phyloP scores from a whole-genome alignment of 23 red algal genomes.

The Gracilariopsis chorda region DNA sequence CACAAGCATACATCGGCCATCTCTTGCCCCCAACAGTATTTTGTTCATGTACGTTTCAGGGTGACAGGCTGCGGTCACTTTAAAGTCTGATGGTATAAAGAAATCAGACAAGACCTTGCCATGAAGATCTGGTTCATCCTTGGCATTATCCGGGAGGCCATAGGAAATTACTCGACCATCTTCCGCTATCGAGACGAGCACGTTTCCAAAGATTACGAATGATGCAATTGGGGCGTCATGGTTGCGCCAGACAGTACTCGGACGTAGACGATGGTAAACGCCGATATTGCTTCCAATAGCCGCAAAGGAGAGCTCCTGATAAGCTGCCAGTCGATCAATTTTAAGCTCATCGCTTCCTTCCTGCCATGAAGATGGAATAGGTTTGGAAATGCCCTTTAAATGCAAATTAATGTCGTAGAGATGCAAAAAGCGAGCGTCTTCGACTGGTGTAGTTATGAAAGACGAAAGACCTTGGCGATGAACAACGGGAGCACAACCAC shows the following conservation, averaged over 20 bases:
- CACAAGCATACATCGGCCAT: slow-evolving; percentile 71
- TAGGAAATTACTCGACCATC: slow-evolving; percentile 42
- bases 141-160: slow-evolving; percentile 28
- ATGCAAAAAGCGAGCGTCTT: slow-evolving; percentile 63
- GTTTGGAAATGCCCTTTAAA: slow-evolving; percentile 60
- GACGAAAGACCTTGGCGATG: slow-evolving; percentile 59
- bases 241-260: slow-evolving; percentile 7
- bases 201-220: slow-evolving; percentile 53
- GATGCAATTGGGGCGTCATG: slow-evolving; percentile 55
- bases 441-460: slow-evolving; percentile 74
- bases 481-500: neutral
- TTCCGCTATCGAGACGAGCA: slow-evolving; percentile 39
- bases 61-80: slow-evolving; percentile 47
- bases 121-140: neutral
- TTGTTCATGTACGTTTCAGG: slow-evolving; percentile 88
- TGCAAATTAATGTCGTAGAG: slow-evolving; percentile 75
- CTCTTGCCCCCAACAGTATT: slow-evolving; percentile 65
- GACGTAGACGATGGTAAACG: slow-evolving; percentile 57
- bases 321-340: slow-evolving; percentile 30
- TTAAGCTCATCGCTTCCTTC: neutral
- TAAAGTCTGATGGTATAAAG: slow-evolving; percentile 27
- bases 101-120: slow-evolving; percentile 43
- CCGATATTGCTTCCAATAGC: slow-evolving; percentile 42
- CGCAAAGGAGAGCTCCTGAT: slow-evolving; percentile 73
- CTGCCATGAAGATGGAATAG: slow-evolving; percentile 42